Evolutionary conservation across 257 asterid species (phyloP), one percentile per base, ranked within the genome.

Genomic region (Scutellaria minor): DNA sequence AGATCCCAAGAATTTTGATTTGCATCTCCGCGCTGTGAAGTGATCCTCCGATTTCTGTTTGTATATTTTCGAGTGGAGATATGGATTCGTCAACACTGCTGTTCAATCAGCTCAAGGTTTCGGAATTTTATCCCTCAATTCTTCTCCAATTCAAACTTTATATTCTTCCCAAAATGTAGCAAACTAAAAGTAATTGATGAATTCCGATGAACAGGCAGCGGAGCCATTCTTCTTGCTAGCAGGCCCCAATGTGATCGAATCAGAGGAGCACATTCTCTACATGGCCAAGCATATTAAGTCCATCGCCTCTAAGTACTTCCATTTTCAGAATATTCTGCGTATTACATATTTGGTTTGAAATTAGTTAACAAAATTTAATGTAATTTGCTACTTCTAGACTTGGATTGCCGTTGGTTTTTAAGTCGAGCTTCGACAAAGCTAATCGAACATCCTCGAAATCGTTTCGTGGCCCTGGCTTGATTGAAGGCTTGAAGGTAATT

Each of bases 161-260:
- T 50, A n/a, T 50, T 50, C 15, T 50, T 31, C 37, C 37, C 37
- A 31, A 4, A 31, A 31, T 31, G 4, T 31, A 31, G 37, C 37
- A 31, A 31, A 31, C 37, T 31, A 31, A 31, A 31, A 31, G 37
- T 4, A 31, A 31, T 31, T 31, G 37, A 31, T 31, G 37, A 31
- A 31, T 31, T 31, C 37, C 37, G 37, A 31, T 31, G 37, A 62
- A 7, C 68, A 94, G 99, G 51, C 82, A 11, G 93, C 97, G 22
- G 90, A 88, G 75, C 97, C 99, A 15, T 93, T 93, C 77, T 93
- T 93, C 78, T 57, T 93, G 64, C 81, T 94, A 71, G 97, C 97
- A 7, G 99, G 97, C 18, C 97, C 97, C 6, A 94, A 94, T 88
- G 97, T 89, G 83, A 89, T 87, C 44, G 97, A 91, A 84, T 91